Percentiles rank a stretch among this genome's conserved stretches.
These are phyloP conservation scores for Fusarium transvaalense DNA, from an alignment of 2,329 filamentous ascomycete genomes.

Conservation along the genomic window DNA sequence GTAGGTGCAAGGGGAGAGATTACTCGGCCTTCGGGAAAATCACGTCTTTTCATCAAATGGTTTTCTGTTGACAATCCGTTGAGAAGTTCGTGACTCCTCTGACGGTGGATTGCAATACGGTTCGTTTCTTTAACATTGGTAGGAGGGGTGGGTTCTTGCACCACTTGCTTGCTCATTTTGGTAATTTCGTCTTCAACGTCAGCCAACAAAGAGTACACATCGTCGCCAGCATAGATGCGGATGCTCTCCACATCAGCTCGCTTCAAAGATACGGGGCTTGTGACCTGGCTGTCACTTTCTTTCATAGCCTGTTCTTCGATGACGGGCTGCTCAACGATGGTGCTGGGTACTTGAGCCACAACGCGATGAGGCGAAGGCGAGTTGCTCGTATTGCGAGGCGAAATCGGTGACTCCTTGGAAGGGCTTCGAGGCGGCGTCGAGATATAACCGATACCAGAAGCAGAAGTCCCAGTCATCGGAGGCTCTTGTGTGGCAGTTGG, in stretches of 20 bases:
- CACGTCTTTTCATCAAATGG: constrained; percentile 30
- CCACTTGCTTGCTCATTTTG: constrained; percentile 50
- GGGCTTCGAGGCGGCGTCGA: constrained; percentile 72
- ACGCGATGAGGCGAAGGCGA: constrained; percentile 65
- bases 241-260: constrained; percentile 71
- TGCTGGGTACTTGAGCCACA: constrained; percentile 67
- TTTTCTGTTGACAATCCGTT: constrained; percentile 51
- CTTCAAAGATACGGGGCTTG: constrained; percentile 44
- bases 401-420: constrained; percentile 57
- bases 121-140: constrained; percentile 46
- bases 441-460: constrained; percentile 58
- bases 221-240: constrained; percentile 75
- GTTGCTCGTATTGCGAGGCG: constrained; percentile 53
- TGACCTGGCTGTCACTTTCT: constrained; percentile 44
- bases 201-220: constrained; percentile 74
- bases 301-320: constrained; percentile 57
- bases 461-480: constrained; percentile 55
- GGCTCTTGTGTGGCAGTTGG: constrained; percentile 54
- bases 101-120: constrained; percentile 59
- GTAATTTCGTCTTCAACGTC: constrained; percentile 69
- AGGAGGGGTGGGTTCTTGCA: constrained; percentile 12
- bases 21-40: constrained; percentile 41
- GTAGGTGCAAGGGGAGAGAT: constrained; percentile 53
- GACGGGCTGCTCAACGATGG: constrained; percentile 65
- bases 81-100: constrained; percentile 65